A percentile compares a stretch with the other conserved stretches of the same genome.
Conservation (phyloP, 2,329 filamentous ascomycete species). For the Lachnellula occidentalis region DNA sequence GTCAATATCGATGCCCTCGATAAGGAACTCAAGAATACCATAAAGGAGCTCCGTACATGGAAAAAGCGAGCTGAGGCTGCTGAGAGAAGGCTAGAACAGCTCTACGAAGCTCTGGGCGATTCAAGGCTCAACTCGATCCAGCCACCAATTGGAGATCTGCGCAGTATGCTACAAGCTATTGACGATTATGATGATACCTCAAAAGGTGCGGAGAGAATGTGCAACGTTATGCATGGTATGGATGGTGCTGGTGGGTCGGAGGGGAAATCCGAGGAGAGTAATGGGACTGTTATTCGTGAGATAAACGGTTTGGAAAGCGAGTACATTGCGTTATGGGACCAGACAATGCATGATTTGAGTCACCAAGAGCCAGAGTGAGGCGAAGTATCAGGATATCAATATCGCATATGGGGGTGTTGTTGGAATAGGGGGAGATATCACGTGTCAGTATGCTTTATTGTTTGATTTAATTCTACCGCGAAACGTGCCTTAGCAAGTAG, state of each 20-base stretch:
- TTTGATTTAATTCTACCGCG: no score
- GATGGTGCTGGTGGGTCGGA: conserved; percentile 10
- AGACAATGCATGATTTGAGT: neutral
- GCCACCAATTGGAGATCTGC: neutral
- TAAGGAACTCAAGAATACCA: conserved; percentile 42
- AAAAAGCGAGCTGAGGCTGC: conserved; percentile 49
- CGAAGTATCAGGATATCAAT: no score
- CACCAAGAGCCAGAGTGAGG: no score
- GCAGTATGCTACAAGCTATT: neutral
- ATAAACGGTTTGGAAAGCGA: conserved; percentile 5
- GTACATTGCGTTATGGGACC: conserved; percentile 8
- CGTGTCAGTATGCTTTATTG: no score
- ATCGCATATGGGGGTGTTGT: no score
- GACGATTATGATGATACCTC: conserved; percentile 4
- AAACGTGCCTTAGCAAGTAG: no score
- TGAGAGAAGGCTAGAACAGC: conserved; percentile 44
- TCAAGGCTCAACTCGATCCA: conserved; percentile 3
- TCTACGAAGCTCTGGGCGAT: conserved; percentile 8
- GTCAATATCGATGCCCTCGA: conserved; percentile 42
- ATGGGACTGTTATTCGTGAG: conserved; percentile 21
- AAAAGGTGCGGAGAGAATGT: conserved; percentile 2
- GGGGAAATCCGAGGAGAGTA: conserved; percentile 17
- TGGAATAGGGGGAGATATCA: no score
- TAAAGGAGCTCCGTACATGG: conserved; percentile 45
- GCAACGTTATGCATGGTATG: conserved; percentile 15